Conservation (phyloP, 768 basidiomycete genomes). For the Gelatoporia subvermispora region DNA sequence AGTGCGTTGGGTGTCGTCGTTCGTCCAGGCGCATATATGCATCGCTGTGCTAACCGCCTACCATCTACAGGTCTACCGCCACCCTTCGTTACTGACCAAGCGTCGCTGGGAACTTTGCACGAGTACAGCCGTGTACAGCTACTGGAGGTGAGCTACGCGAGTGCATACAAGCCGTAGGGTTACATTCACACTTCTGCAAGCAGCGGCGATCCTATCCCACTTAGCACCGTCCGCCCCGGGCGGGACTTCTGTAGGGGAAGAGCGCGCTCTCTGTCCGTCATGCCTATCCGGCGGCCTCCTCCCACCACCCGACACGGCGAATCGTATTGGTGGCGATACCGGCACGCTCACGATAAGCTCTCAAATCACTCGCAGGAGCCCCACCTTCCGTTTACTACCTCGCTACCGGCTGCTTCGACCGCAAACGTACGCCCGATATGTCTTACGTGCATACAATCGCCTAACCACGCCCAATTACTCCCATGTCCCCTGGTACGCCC, state of each 20-base stretch:
- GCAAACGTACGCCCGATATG: too few species aligned
- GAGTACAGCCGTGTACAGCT: conserved; percentile 95
- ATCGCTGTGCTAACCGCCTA: neutral
- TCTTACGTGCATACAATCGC: too few species aligned
- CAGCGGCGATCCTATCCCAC: conserved; percentile 92
- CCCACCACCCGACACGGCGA: conserved; percentile 40
- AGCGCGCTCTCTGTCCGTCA: conserved; percentile 89
- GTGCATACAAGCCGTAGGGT: too few species aligned
- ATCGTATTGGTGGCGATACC: conserved; percentile 5
- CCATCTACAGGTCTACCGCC: conserved; percentile 64
- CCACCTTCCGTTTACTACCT: too few species aligned
- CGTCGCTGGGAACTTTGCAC: conserved; percentile 98
- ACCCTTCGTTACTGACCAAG: conserved; percentile 93
- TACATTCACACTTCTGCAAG: conserved; percentile 37
- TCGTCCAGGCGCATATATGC: too few species aligned
- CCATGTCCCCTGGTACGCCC: too few species aligned
- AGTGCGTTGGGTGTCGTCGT: neutral
- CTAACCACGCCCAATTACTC: too few species aligned
- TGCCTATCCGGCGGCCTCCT: conserved; percentile 70
- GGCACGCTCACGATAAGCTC: too few species aligned
- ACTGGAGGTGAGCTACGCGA: conserved; percentile 67
- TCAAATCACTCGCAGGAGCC: too few species aligned
- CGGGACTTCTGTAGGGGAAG: conserved; percentile 82
- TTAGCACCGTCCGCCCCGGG: conserved; percentile 62
- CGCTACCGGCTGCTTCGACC: too few species aligned